Evolutionary conservation across 805 yeast genomes (phyloP).

Genomic region (Ogataea nakhonphanomensis): DNA sequence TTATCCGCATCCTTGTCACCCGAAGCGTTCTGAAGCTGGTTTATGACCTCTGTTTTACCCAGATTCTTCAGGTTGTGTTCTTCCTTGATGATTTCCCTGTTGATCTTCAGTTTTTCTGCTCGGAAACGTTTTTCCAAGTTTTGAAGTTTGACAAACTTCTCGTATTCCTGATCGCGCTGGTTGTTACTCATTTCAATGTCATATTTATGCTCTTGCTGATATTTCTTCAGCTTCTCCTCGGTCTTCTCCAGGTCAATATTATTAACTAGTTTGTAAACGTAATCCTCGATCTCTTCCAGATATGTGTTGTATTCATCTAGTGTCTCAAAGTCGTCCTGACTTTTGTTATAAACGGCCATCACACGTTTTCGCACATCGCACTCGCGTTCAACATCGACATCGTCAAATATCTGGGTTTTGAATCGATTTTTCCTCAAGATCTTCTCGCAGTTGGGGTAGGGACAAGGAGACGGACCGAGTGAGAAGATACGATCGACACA

Average conservation of each 20-base stretch:
- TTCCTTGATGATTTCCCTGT: constrained; percentile 54
- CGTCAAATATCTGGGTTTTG: constrained; percentile 91
- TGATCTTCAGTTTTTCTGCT: constrained; percentile 62
- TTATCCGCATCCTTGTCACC: constrained; percentile 36
- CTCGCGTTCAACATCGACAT: constrained; percentile 83
- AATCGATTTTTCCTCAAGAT: constrained; percentile 83
- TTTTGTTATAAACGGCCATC: constrained; percentile 72
- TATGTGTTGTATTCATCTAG: constrained; percentile 68
- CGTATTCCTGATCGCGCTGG: constrained; percentile 67
- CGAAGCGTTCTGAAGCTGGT: constrained; percentile 41
- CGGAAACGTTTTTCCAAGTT: constrained; percentile 69
- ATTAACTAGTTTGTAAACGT: constrained; percentile 71
- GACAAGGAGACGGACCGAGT: constrained; percentile 95
- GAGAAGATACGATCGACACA: constrained; percentile 95
- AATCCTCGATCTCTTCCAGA: constrained; percentile 78
- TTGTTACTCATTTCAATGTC: constrained; percentile 75
- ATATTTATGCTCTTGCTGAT: constrained; percentile 70
- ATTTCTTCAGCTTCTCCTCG: constrained; percentile 60
- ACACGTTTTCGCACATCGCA: constrained; percentile 86
- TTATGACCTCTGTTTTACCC: constrained; percentile 54
- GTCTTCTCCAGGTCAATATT: constrained; percentile 67
- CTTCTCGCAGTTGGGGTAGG: constrained; percentile 87
- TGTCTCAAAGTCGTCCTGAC: constrained; percentile 64
- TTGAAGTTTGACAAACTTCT: constrained; percentile 57
- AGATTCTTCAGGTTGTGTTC: constrained; percentile 41